Percentiles rank a stretch among this genome's conserved stretches.
phyloP scores from a whole-genome alignment of 179 eudicot species.

The Spinacia oleracea region DNA sequence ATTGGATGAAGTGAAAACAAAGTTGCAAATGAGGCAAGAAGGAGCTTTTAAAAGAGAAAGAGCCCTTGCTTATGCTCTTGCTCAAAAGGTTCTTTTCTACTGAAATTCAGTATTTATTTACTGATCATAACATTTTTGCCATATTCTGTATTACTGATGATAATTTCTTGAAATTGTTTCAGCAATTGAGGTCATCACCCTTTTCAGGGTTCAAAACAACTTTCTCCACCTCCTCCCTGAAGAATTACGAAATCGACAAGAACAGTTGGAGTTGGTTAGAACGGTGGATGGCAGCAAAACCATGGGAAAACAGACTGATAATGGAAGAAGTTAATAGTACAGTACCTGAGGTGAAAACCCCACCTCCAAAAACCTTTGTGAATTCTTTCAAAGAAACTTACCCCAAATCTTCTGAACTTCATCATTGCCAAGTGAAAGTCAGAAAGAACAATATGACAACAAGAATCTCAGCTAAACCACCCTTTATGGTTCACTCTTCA shows the following conservation, averaged over 20 bases:
- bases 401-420: constrained; percentile 54
- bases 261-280: constrained; percentile 92
- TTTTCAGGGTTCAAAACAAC: constrained; percentile 36
- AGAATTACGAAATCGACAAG: constrained; percentile 46
- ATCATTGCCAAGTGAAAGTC: constrained; percentile 48
- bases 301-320: constrained; percentile 79
- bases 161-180: constrained; percentile 8
- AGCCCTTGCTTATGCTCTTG: constrained; percentile 47
- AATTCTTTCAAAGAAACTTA: constrained; percentile 27
- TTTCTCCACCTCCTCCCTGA: constrained; percentile 40
- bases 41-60: constrained; percentile 52
- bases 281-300: constrained; percentile 96
- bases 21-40: constrained; percentile 50
- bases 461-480: constrained; percentile 75
- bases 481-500: constrained; percentile 48
- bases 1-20: constrained; percentile 40
- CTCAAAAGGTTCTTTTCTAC: constrained; percentile 35
- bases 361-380: constrained; percentile 42
- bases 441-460: constrained; percentile 65
- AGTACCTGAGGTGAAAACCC: constrained; percentile 47
- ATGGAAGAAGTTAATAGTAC: constrained; percentile 65
- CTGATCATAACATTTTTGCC: too few relatives aligned
- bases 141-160: neutral
- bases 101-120: neutral
- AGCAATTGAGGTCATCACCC: constrained; percentile 64